Conservation (phyloP, 805 yeast species). For the Candida easanensis region DNA sequence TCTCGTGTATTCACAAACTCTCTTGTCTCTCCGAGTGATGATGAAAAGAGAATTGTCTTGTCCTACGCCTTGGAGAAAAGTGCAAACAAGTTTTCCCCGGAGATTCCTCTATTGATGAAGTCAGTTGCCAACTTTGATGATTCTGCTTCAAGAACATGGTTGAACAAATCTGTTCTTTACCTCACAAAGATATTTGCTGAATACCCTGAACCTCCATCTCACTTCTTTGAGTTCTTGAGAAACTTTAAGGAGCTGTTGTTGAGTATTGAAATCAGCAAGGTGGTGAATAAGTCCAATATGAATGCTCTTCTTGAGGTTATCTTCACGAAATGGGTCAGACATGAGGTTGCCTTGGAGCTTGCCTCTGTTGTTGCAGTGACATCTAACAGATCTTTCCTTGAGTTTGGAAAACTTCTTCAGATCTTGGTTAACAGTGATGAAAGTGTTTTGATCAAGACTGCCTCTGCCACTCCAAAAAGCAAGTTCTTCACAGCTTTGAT, state of each 20-base stretch:
- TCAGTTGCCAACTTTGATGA: slow-evolving; percentile 15
- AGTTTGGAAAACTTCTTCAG: slow-evolving; percentile 56
- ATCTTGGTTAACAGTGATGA: slow-evolving; percentile 54
- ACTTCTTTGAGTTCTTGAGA: slow-evolving; percentile 33
- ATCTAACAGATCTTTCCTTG: slow-evolving; percentile 35
- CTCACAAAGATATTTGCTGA: slow-evolving; percentile 67
- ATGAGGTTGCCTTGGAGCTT: slow-evolving; percentile 44
- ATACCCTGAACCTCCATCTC: slow-evolving; percentile 25
- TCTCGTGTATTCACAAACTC: slow-evolving; percentile 25
- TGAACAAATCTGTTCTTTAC: slow-evolving; percentile 54
- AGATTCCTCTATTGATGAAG: slow-evolving; percentile 27
- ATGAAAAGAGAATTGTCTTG: slow-evolving; percentile 26
- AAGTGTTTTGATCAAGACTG: slow-evolving; percentile 34
- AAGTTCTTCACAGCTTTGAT: slow-evolving; percentile 45
- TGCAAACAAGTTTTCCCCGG: slow-evolving; percentile 30
- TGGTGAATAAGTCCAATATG: slow-evolving; percentile 44
- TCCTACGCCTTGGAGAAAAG: slow-evolving; percentile 28
- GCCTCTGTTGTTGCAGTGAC: slow-evolving; percentile 37
- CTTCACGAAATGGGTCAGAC: slow-evolving; percentile 46
- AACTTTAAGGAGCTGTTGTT: slow-evolving; percentile 33
- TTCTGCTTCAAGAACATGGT: slow-evolving; percentile 41
- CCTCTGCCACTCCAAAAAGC: slow-evolving; percentile 17
- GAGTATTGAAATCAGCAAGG: slow-evolving; percentile 33
- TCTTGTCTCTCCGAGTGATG: slow-evolving; percentile 12
- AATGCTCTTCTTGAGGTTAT: slow-evolving; percentile 68